These are phyloP conservation scores for Cercospora beticola DNA, from an alignment of 2,329 filamentous ascomycete genomes.

Conservation along the genomic window DNA sequence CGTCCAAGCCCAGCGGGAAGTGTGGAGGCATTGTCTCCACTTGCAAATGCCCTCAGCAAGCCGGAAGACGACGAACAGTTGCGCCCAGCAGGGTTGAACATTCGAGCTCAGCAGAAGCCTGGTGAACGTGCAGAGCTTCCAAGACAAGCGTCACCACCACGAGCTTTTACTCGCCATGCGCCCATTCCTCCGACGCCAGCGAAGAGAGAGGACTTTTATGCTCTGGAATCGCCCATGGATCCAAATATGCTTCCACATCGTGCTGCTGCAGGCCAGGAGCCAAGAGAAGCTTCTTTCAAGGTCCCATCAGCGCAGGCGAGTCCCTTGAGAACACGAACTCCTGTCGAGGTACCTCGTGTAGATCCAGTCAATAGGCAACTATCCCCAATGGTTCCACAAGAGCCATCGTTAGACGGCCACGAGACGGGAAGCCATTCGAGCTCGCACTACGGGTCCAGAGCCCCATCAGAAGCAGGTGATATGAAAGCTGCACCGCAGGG, in stretches of 20 bases:
- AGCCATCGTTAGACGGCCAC: background rate
- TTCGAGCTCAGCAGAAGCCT: conserved; percentile 29
- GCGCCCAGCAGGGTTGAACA: conserved; percentile 27
- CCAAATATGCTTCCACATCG: conserved; percentile 25
- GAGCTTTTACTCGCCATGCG: conserved; percentile 7
- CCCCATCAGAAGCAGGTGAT: background rate
- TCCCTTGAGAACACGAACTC: conserved; percentile 4
- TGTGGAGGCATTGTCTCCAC: conserved; percentile 32
- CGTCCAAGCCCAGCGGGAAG: conserved; percentile 38
- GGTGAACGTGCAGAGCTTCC: conserved; percentile 31
- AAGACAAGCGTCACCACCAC: conserved; percentile 25
- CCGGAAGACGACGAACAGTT: conserved; percentile 32
- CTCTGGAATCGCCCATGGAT: conserved; percentile 38
- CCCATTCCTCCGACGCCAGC: background rate
- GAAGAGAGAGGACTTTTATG: conserved; percentile 1
- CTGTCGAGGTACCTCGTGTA: background rate
- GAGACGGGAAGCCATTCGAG: background rate
- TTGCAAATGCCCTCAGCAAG: conserved; percentile 15
- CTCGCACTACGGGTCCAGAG: conserved; percentile 2
- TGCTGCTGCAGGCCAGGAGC: conserved; percentile 17
- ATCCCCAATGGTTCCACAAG: background rate
- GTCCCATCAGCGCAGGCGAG: background rate
- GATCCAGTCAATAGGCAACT: background rate
- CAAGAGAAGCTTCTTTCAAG: conserved; percentile 17
- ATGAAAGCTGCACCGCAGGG: conserved; percentile 18